phyloP scores from a whole-genome alignment of 2,329 filamentous ascomycete species.

The Penicillium sp. region DNA sequence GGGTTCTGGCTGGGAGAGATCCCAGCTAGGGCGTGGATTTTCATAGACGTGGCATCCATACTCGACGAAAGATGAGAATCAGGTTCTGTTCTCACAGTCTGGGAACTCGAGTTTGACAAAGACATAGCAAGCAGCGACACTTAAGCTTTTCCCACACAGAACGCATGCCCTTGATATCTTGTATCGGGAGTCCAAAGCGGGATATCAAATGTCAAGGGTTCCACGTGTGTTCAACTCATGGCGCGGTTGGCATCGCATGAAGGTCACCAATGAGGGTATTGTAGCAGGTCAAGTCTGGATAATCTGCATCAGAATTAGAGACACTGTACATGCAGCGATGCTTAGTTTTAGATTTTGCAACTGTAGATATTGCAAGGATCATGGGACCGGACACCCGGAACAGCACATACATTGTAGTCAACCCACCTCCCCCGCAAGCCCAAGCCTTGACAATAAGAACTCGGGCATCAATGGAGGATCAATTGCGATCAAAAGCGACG shows the following conservation, averaged over 20 bases:
- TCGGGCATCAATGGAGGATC: constrained; percentile 8
- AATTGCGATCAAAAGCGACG: constrained; percentile 5
- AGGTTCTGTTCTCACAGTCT: neutral
- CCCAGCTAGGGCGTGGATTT: constrained; percentile 13
- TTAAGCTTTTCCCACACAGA: neutral
- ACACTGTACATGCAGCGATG: neutral
- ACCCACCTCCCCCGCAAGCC: constrained; percentile 8
- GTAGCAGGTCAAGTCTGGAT: neutral
- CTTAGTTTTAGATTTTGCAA: neutral
- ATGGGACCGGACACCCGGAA: neutral
- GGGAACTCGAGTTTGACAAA: neutral
- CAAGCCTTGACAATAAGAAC: neutral
- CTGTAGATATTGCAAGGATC: constrained; percentile 10
- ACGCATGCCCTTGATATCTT: neutral
- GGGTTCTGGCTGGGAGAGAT: constrained; percentile 8
- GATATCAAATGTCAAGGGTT: constrained; percentile 21
- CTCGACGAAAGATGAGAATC: constrained; percentile 3
- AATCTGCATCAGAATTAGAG: neutral
- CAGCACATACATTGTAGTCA: constrained; percentile 10
- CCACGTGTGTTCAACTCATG: constrained; percentile 15
- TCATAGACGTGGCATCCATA: constrained; percentile 25
- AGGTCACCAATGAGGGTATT: neutral
- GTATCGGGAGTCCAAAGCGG: constrained; percentile 4
- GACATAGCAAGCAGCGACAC: neutral
- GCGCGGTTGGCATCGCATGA: constrained; percentile 18